Evolutionary conservation across 371 early-diverging fungal species (phyloP), one percentile per base, ranked within the genome.

Genomic region (Haplosporangium sp.): DNA sequence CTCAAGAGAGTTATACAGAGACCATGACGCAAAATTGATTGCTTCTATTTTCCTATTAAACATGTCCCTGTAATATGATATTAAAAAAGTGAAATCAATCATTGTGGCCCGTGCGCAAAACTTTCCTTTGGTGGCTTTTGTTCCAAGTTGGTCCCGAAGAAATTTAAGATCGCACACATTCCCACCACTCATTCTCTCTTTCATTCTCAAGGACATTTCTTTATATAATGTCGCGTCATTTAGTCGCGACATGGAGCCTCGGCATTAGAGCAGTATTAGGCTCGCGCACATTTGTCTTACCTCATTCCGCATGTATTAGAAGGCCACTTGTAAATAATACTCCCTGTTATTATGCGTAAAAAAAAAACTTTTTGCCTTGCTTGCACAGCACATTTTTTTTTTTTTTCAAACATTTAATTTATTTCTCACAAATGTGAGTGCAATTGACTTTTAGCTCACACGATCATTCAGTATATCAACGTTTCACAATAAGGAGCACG

Each of bases 401-500:
- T 19, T 27, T 7, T 9, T 55, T 34, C 20, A 3, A 27, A 1
- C 27, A 1, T 34, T 55, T 19, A 3, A 27, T 8, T 55, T 6
- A 27, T 27, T 27, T 27, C 27, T 27, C 27, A 27, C 27, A 27
- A 27, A 27, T 1, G 27, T 27, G 27, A 0, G 27, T 27, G 27
- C 27, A 27, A 27, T 27, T 1, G 27, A 1, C 27, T 27, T 27
- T 27, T 56, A 74, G 69, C 4, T 17, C 8, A 5, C 61, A 27
- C 63, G 62, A 15, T 13, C 57, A 3, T 70, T 70, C 59, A 70
- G 67, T 48, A 3, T 61, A 4, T 75, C 67, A 6, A 50, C 53
- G 8, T 9, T 38, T 1, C 37, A 37, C 4, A 17, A 7, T 37
- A 34, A 75, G 8, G 64, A 71, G 15, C 42, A 65, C 0, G 64